Base-by-base conservation (phyloP, 768 basidiomycete species). In the Lactifluus subvellereus region DNA sequence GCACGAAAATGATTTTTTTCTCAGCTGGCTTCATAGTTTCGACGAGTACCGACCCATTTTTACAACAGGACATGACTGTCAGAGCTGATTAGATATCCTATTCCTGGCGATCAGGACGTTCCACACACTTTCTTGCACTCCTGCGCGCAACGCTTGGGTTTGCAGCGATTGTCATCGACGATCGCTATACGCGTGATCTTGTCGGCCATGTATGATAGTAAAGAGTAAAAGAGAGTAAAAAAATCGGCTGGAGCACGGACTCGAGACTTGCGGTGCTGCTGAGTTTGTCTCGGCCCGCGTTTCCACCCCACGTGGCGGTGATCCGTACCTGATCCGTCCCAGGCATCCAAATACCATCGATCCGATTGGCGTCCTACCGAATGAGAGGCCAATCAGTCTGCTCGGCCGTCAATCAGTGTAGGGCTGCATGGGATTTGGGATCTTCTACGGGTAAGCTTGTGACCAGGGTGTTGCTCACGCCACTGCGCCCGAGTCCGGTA, bases 131-230 rank as follows among this genome's bases (percentile, higher is more conserved):
- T 96, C 82, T 96, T 98, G 78, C 97, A 99, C 77, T 98, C 97
- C 72, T 96, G 95, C 30, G 94, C 90, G 69, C 93, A 94, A 77
- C 91, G 80, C 76, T 99, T 98, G 20, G 97, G 97, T 73, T 97
- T 96, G 80, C 96, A 98, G 59, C 86, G 83, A 79, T 95, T 94
- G 9, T 88, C 69, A 73, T 94, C 90, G 67, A 93, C 91, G 71
- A 98, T 94, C 65, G 96, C 96, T 71, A 98, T 94, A 81, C 97
- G 88, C 57, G 97, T 99, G 70, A 98, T 94, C 76, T 95, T 96
- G 79, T 97, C 96, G 42, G 88, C 80, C 92, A 94, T 91, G 56
- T 54, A 59, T 53, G 55, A 48, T 48, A 51, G 52, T 22, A 62
- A 43, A 52, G 20, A 48, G 30, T 47, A 16, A 52, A 35, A 55